These are phyloP conservation scores for Chrysochromulina parva DNA, from an alignment of 78 protist species.

Conservation along the genomic window DNA sequence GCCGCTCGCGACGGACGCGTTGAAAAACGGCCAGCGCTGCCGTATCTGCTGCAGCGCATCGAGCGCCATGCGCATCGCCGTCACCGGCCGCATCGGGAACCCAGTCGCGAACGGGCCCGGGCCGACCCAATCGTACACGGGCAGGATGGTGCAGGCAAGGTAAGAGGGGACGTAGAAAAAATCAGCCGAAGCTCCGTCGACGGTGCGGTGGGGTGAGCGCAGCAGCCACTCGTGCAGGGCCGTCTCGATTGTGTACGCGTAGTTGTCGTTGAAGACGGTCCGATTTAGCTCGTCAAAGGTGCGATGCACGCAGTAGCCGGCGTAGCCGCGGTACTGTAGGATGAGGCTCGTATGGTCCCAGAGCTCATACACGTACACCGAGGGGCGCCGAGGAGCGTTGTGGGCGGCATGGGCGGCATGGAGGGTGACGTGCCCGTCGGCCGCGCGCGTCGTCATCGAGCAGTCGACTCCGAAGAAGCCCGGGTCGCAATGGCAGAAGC, in stretches of 20 bases:
- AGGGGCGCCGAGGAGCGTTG: not conserved
- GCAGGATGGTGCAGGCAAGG: not conserved
- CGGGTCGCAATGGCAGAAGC: not conserved
- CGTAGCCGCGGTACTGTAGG: not conserved
- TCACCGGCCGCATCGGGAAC: constrained; percentile 28
- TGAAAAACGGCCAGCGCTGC: not conserved
- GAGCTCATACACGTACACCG: not conserved
- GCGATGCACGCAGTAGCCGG: not conserved
- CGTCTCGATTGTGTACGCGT: not conserved
- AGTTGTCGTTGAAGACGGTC: not conserved
- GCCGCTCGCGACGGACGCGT: not conserved
- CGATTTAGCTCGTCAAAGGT: not conserved
- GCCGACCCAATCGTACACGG: not conserved
- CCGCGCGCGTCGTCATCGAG: not conserved
- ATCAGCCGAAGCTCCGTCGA: not conserved
- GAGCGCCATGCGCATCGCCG: not conserved
- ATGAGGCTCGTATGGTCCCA: not conserved
- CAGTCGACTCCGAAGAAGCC: constrained; percentile 16
- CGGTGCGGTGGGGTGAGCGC: not conserved
- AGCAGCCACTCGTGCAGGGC: constrained; percentile 5
- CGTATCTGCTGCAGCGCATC: not conserved
- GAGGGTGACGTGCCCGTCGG: not conserved
- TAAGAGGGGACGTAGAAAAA: constrained; percentile 24
- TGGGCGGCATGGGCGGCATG: not conserved
- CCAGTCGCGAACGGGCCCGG: not conserved